Evolutionary conservation across 2,329 filamentous ascomycete genomes (phyloP).

Genomic region (Byssochlamys sp.): DNA sequence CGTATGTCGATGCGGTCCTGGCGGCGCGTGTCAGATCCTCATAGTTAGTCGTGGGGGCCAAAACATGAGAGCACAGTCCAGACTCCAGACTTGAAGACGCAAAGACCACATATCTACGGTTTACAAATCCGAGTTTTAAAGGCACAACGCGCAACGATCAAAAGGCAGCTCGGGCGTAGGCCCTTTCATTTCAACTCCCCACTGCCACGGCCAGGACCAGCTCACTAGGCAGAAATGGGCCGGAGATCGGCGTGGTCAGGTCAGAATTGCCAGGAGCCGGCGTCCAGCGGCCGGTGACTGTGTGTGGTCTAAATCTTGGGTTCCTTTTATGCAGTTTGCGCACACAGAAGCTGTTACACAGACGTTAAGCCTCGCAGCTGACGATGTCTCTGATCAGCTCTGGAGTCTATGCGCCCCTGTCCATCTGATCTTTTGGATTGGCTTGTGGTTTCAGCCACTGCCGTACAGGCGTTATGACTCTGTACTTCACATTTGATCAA

Average conservation of each 20-base stretch:
- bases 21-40: background rate
- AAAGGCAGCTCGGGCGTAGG: background rate
- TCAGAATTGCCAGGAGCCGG: background rate
- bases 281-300: background rate
- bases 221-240: background rate
- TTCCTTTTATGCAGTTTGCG: background rate
- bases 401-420: background rate
- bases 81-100: background rate
- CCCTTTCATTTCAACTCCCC: background rate
- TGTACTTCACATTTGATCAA: background rate
- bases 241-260: background rate
- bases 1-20: background rate
- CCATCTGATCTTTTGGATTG: background rate
- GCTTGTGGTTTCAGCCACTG: background rate
- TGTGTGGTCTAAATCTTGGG: background rate
- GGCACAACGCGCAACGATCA: background rate
- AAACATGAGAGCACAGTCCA: background rate
- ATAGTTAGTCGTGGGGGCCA: background rate
- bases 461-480: background rate
- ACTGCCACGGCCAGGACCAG: background rate
- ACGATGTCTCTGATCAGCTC: background rate
- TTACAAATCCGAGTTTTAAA: background rate
- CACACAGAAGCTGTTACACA: background rate
- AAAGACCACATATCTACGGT: background rate
- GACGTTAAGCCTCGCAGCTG: background rate